phyloP scores from a whole-genome alignment of 2,329 filamentous ascomycete species.

The Lachnellula suecica region DNA sequence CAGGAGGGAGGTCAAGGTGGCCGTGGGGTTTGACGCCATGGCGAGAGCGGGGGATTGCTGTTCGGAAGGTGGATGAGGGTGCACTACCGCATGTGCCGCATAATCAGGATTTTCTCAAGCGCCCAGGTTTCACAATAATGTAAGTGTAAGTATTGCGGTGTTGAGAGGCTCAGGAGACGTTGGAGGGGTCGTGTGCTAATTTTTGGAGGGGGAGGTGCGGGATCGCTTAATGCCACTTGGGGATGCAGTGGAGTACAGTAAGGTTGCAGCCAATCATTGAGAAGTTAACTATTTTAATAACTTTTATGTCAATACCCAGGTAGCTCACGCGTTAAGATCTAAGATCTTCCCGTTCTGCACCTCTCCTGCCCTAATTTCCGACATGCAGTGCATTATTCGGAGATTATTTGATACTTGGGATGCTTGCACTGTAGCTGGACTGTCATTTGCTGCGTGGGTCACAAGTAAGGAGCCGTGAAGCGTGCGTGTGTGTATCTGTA shows the following conservation, averaged over 20 bases:
- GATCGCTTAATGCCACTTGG: too few relatives aligned
- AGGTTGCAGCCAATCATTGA: not conserved
- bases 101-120: not conserved
- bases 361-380: too few relatives aligned
- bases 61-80: not conserved
- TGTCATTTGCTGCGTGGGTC: not conserved
- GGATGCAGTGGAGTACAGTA: too few relatives aligned
- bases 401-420: not conserved
- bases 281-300: not conserved
- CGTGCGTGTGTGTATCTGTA: too few relatives aligned
- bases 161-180: slow-evolving; percentile 4
- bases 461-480: too few relatives aligned
- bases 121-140: not conserved
- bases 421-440: not conserved
- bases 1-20: slow-evolving; percentile 39
- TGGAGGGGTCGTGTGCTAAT: too few relatives aligned
- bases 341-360: not conserved
- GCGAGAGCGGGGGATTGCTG: not conserved
- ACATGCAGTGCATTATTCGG: too few relatives aligned
- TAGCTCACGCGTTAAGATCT: not conserved
- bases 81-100: slow-evolving; percentile 7
- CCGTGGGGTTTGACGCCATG: slow-evolving; percentile 33
- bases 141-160: not conserved
- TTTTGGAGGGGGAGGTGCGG: slow-evolving; percentile 11
- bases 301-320: slow-evolving; percentile 1